phyloP scores from a whole-genome alignment of 2,329 filamentous ascomycete genomes.

The Ophidiomyces ophidiicola region DNA sequence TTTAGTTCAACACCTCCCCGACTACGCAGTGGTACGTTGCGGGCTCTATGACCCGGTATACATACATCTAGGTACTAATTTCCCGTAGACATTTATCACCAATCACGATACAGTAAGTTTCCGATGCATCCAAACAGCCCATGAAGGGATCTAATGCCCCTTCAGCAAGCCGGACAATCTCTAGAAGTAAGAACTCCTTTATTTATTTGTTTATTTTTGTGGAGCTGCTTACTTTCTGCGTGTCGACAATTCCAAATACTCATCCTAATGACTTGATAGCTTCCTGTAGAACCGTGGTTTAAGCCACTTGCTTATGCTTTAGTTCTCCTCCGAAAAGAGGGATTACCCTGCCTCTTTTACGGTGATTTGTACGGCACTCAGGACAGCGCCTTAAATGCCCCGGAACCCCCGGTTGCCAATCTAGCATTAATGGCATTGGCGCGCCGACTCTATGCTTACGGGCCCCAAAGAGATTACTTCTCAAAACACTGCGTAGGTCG shows the following conservation, averaged over 20 bases:
- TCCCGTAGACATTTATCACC: constrained; percentile 48
- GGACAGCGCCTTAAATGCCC: constrained; percentile 40
- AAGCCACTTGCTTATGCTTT: constrained; percentile 60
- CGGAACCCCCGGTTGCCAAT: constrained; percentile 15
- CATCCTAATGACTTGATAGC: too few relatives aligned
- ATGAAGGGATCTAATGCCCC: too few relatives aligned
- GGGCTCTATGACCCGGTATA: constrained; percentile 2
- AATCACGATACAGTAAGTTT: constrained; percentile 54
- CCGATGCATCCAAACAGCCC: too few relatives aligned
- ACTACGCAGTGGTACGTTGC: constrained; percentile 47
- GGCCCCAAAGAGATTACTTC: constrained; percentile 52
- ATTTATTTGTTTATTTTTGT: not conserved
- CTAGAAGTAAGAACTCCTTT: constrained; percentile 35
- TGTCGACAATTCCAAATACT: not conserved
- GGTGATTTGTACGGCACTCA: constrained; percentile 56
- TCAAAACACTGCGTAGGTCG: constrained; percentile 49
- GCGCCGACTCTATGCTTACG: constrained; percentile 55
- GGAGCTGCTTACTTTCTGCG: not conserved
- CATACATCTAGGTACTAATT: not conserved
- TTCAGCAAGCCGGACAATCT: constrained; percentile 48
- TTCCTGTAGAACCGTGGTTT: constrained; percentile 53
- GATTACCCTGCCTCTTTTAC: constrained; percentile 58
- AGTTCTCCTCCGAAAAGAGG: constrained; percentile 53
- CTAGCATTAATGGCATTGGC: constrained; percentile 50
- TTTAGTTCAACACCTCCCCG: constrained; percentile 43